Evolutionary conservation across 768 basidiomycete species (phyloP).

Genomic region (Pleurotus pulmonarius): DNA sequence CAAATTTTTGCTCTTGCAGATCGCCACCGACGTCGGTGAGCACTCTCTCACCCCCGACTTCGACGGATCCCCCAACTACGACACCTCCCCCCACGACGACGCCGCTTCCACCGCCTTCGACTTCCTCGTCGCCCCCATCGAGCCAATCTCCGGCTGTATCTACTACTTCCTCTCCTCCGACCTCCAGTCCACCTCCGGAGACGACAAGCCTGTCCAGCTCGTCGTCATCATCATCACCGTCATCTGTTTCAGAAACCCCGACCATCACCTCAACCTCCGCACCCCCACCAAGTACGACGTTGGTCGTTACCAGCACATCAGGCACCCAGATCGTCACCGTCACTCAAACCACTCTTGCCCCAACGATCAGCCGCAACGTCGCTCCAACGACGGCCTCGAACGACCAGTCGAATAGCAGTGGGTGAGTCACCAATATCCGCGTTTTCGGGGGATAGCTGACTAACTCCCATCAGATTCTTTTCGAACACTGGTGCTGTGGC

Average conservation of each 20-base stretch:
- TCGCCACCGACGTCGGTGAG: no score
- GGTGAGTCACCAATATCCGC: constrained; percentile 10
- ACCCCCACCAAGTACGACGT: constrained; percentile 4
- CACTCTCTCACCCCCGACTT: no score
- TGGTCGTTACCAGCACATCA: background rate
- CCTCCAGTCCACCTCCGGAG: background rate
- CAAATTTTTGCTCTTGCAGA: no score
- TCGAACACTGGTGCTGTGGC: constrained; percentile 69
- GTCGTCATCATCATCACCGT: background rate
- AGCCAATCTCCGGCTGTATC: background rate
- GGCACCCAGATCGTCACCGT: background rate
- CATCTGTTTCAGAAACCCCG: constrained; percentile 4
- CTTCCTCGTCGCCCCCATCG: background rate
- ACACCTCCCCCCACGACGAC: background rate
- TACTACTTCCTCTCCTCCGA: background rate
- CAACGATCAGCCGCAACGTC: background rate
- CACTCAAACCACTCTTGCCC: background rate
- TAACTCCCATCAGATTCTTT: constrained; percentile 50
- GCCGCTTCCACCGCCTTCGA: background rate
- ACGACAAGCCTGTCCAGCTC: constrained; percentile 27
- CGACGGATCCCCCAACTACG: background rate
- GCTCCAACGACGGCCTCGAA: background rate
- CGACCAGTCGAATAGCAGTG: background rate
- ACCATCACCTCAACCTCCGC: constrained; percentile 17
- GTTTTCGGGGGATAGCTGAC: background rate